Base-by-base conservation (phyloP, 768 basidiomycete species). In the Trametes punicea region DNA sequence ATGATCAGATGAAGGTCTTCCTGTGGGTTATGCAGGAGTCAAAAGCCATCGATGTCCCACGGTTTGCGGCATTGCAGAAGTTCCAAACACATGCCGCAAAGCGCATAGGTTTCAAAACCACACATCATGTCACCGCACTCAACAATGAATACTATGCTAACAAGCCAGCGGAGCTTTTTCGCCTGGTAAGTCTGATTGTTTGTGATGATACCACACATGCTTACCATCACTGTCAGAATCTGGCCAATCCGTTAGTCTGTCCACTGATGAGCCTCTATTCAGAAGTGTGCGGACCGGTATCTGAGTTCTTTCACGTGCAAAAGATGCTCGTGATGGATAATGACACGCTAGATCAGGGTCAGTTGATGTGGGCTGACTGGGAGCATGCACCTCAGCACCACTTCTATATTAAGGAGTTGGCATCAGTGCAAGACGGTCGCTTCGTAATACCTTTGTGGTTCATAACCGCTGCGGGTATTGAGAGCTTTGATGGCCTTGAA, bases 401-500 rank as follows among this genome's bases (percentile, higher is more conserved):
- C 31, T 63, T 53, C 51, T 63, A 63, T 27, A 45, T 63, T 46
- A 46, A 60, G 20, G 59, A 63, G 38, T 21, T 63, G 13, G 59
- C 62, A 13, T 11, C 38, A n/a, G 13, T 62, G 7, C 4, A 13
- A 2, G 38, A 55, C 36, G 58, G 59, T 2, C 25, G 20, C 7
- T 54, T 55, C 15, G 53, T 66, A 2, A 59, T 68, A 13, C 65
- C 65, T 4, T 21, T 61, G 2, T 38, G 59, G 5, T 66, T 62
- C 62, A 7, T 63, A 11, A 49, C 18, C 3, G 26, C 18, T 9
- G 10, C 40, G 4, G 44, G 46, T 4, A 21, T 21, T 2, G 30
- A 54, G 29, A 36, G 46, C 46, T 51, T 42, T 6, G 56, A 62
- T 46, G 56, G 16, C 7, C 38, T 39, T n/a, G 31, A 7, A 31